Conservation (phyloP, 2,329 filamentous ascomycete species). For the Colletotrichum sp. region DNA sequence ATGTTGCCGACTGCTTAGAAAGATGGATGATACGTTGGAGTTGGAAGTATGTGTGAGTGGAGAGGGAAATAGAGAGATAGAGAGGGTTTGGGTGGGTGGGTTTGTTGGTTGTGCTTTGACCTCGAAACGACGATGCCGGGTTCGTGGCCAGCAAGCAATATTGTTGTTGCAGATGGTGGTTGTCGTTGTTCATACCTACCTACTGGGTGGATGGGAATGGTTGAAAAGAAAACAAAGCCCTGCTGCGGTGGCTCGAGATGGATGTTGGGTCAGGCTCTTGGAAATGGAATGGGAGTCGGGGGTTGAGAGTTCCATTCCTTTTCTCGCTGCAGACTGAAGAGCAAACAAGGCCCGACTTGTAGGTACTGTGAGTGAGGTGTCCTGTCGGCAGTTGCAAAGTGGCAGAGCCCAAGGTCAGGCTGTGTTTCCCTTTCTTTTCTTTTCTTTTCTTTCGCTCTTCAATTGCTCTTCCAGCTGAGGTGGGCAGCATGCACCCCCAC, state of each 20-base stretch:
- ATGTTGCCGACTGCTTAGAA: background rate
- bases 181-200: background rate
- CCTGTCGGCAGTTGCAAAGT: background rate
- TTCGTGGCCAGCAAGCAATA: background rate
- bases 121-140: background rate
- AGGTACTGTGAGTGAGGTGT: no score
- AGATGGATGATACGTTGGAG: background rate
- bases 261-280: background rate
- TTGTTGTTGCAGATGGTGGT: background rate
- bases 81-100: background rate
- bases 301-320: background rate
- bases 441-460: background rate
- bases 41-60: background rate
- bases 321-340: background rate
- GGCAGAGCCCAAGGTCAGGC: background rate
- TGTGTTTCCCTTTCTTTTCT: background rate
- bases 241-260: background rate
- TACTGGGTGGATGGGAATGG: background rate
- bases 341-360: background rate
- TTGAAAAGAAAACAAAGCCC: background rate
- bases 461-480: no score
- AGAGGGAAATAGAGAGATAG: background rate
- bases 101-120: constrained; percentile 9
- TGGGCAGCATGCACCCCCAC: no score
- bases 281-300: background rate